Evolutionary conservation across 176 grass and related monocot genomes (phyloP).

Genomic region (Otatea glauca): DNA sequence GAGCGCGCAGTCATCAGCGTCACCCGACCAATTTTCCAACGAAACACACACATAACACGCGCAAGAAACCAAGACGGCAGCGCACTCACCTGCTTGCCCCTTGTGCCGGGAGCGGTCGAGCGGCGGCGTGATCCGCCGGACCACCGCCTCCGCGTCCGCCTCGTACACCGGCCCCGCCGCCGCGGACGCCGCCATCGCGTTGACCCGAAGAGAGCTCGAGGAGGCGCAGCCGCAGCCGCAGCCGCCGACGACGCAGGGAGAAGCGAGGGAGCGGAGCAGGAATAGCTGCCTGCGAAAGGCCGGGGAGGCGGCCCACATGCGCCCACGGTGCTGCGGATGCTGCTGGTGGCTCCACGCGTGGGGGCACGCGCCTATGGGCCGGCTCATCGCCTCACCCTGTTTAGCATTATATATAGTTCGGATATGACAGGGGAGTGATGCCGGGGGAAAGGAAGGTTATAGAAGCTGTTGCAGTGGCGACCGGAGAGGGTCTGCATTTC

Average conservation of each 20-base stretch:
- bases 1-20: too few species aligned
- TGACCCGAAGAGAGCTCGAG: conserved; percentile 13
- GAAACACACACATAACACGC: too few species aligned
- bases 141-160: conserved; percentile 74
- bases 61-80: too few species aligned
- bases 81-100: conserved; percentile 75
- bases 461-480: too few species aligned
- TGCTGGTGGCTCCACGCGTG: conserved; percentile 28
- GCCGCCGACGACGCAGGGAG: neutral
- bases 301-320: conserved; percentile 65
- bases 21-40: too few species aligned
- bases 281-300: conserved; percentile 70
- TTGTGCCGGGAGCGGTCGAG: conserved; percentile 69
- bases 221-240: neutral
- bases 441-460: too few species aligned
- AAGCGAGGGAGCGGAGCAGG: conserved; percentile 54
- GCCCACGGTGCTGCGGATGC: conserved; percentile 37
- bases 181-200: conserved; percentile 45
- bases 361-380: conserved; percentile 32
- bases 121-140: conserved; percentile 72
- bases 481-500: too few species aligned
- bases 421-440: too few species aligned
- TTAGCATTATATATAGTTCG: too few species aligned
- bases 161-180: conserved; percentile 51
- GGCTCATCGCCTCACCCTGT: neutral